Percentiles rank a stretch among this genome's conserved stretches.
These are phyloP conservation scores for Pleurotus sapidus DNA, from an alignment of 768 basidiomycete genomes.

Conservation along the genomic window DNA sequence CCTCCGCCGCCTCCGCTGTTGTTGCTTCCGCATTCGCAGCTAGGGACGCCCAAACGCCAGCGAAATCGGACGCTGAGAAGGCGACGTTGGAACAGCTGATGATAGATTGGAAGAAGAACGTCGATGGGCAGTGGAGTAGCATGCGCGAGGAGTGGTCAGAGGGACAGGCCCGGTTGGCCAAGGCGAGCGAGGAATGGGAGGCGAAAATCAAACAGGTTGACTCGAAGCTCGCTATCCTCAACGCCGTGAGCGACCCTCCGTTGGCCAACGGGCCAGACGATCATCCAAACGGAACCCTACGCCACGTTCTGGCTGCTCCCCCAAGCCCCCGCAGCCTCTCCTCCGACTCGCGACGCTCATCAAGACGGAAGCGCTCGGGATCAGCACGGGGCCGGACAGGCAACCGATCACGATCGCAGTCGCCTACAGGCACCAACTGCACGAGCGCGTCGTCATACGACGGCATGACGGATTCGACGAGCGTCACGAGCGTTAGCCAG, in stretches of 20 bases:
- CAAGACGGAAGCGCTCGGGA: conserved; percentile 36
- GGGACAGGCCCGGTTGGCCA: conserved; percentile 72
- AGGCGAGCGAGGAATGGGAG: conserved; percentile 85
- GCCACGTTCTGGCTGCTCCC: conserved; percentile 64
- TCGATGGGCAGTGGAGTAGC: conserved; percentile 76
- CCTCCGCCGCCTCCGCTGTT: conserved; percentile 1
- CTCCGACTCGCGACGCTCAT: conserved; percentile 46
- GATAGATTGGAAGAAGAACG: conserved; percentile 71
- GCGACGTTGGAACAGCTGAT: conserved; percentile 55
- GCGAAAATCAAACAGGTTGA: conserved; percentile 41
- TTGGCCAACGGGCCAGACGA: too few species aligned
- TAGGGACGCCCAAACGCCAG: conserved; percentile 6
- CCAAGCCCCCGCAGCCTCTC: conserved; percentile 74
- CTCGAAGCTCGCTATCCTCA: conserved; percentile 10
- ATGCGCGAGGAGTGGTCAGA: conserved; percentile 81
- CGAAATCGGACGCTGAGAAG: conserved; percentile 24
- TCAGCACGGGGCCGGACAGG: conserved; percentile 23
- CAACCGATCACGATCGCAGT: conserved; percentile 20
- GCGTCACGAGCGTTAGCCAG: conserved; percentile 1
- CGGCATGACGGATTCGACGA: conserved; percentile 5
- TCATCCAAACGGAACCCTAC: conserved; percentile 34
- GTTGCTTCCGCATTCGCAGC: neutral
- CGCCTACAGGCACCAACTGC: conserved; percentile 16
- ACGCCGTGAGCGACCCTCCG: conserved; percentile 14
- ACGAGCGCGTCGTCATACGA: conserved; percentile 4